Conservation (phyloP, 2,329 filamentous ascomycete genomes). For the Aureobasidium musti region DNA sequence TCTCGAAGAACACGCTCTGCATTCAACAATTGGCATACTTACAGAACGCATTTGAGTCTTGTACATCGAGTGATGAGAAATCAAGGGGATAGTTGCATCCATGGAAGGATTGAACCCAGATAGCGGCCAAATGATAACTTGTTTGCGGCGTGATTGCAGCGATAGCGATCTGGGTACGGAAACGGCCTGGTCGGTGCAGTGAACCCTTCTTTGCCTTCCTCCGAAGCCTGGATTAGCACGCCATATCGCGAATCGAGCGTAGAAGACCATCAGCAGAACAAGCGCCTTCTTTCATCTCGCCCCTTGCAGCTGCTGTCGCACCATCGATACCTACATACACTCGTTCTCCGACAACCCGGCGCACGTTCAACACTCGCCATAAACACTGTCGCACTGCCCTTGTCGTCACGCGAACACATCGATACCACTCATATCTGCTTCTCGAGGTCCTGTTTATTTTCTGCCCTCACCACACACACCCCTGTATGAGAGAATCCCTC, state of each 20-base stretch:
- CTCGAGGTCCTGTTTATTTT: neutral
- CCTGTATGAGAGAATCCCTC: conserved; percentile 2
- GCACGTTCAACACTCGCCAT: neutral
- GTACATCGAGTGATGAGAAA: too few species aligned
- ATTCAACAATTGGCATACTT: neutral
- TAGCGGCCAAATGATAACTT: neutral
- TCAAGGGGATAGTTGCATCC: too few species aligned
- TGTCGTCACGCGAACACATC: conserved; percentile 8
- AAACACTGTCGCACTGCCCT: conserved; percentile 6
- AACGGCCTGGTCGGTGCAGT: neutral
- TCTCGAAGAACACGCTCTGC: neutral
- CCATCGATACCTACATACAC: conserved; percentile 18
- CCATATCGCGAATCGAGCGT: conserved; percentile 20
- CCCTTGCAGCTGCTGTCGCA: conserved; percentile 24
- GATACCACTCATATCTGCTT: neutral
- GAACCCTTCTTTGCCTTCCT: conserved; percentile 23
- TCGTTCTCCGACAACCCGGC: conserved; percentile 17
- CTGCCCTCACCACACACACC: neutral
- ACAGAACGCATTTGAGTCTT: neutral
- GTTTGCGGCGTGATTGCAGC: neutral
- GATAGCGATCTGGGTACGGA: conserved; percentile 7
- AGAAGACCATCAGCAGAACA: conserved; percentile 2
- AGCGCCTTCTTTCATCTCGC: conserved; percentile 12
- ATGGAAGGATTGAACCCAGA: neutral
- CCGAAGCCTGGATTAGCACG: conserved; percentile 5